Percentiles rank a stretch among this genome's conserved stretches.
Evolutionary conservation across 257 asterid genomes (phyloP).

Genomic region (Lycium ferocissimum): DNA sequence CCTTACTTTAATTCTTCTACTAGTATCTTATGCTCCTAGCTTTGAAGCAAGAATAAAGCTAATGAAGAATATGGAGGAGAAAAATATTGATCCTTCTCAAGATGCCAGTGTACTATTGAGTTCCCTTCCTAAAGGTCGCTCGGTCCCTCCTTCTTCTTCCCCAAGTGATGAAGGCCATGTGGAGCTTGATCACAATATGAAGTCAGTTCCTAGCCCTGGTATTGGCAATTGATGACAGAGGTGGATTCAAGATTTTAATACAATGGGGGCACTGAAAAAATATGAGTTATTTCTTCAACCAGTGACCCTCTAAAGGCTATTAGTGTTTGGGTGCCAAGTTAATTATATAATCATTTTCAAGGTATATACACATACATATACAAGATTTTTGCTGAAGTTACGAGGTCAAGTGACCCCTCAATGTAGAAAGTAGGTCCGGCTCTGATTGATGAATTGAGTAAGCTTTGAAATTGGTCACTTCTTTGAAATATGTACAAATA

Average conservation of each 20-base stretch:
- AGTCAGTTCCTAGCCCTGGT: slow-evolving; percentile 47
- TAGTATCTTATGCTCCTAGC: slow-evolving; percentile 31
- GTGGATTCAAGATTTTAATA: background rate
- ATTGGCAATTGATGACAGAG: slow-evolving; percentile 26
- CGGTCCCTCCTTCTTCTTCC: slow-evolving; percentile 36
- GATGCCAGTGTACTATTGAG: background rate
- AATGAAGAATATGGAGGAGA: slow-evolving; percentile 13
- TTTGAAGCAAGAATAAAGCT: slow-evolving; percentile 43
- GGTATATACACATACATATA: background rate
- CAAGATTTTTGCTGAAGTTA: background rate
- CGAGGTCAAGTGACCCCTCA: background rate
- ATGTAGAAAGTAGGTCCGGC: background rate
- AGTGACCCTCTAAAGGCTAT: background rate
- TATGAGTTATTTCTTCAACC: background rate
- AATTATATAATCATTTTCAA: background rate
- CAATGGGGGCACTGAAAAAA: background rate
- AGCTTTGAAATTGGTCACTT: slow-evolving; percentile 30
- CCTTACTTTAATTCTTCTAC: slow-evolving; percentile 29
- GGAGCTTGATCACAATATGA: slow-evolving; percentile 29
- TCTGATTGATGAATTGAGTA: background rate
- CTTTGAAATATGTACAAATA: background rate
- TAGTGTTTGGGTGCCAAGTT: background rate
- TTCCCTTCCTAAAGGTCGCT: slow-evolving; percentile 36
- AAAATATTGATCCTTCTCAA: background rate
- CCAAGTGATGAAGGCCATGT: slow-evolving; percentile 36